These are phyloP conservation scores for Syncephalastrum contaminatum DNA, from an alignment of 371 early-diverging fungal genomes.

Conservation along the genomic window DNA sequence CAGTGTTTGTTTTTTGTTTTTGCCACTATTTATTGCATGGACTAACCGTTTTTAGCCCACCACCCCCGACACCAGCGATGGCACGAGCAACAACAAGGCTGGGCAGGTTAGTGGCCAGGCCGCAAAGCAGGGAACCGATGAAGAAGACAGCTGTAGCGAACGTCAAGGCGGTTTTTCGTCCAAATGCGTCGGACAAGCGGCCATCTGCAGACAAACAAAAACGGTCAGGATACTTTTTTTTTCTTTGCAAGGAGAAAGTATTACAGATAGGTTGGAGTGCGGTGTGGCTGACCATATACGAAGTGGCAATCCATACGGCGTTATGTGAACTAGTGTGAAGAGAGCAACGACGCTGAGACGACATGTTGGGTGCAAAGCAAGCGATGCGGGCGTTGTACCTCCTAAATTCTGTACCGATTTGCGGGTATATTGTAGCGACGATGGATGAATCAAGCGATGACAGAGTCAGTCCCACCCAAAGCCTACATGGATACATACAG, in stretches of 20 bases:
- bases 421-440: conserved; percentile 77
- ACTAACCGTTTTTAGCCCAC: conserved; percentile 49
- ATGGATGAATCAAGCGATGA: conserved; percentile 79
- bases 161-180: conserved; percentile 57
- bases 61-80: conserved; percentile 80
- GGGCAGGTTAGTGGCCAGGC: conserved; percentile 56
- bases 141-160: conserved; percentile 59
- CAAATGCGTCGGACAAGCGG: conserved; percentile 67
- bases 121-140: conserved; percentile 58
- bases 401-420: conserved; percentile 76
- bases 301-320: conserved; percentile 72
- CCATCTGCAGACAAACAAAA: conserved; percentile 29
- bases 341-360: neutral
- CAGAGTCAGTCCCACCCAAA: conserved; percentile 56
- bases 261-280: conserved; percentile 76
- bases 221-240: neutral
- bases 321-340: conserved; percentile 37
- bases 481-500: conserved; percentile 14
- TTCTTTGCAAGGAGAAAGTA: conserved; percentile 4
- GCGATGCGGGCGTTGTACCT: conserved; percentile 17
- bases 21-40: neutral
- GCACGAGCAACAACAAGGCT: conserved; percentile 76
- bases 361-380: neutral
- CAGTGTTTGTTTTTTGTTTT: too few relatives aligned
- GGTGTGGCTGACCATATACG: conserved; percentile 75